Percentiles rank a stretch among this genome's conserved stretches.
Evolutionary conservation across 495 filamentous ascomycete genomes (phyloP).

Genomic region (Elasticomyces elasticus): DNA sequence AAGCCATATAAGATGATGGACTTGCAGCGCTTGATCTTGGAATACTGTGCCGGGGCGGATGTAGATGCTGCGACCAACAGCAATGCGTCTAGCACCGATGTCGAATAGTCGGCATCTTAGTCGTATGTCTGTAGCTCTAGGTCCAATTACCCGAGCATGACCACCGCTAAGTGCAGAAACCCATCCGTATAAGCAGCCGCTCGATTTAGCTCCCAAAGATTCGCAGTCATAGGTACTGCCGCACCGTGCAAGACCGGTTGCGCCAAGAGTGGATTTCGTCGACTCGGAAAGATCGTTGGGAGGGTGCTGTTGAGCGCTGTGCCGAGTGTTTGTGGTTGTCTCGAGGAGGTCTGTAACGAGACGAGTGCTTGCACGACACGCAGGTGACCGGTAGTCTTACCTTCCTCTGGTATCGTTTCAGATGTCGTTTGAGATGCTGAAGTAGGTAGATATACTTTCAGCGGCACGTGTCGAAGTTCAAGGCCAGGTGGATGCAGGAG

Average conservation of each 20-base stretch:
- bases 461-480: conserved; percentile 68
- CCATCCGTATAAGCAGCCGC: conserved; percentile 83
- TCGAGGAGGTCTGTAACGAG: conserved; percentile 24
- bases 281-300: conserved; percentile 78
- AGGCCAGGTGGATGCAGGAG: conserved; percentile 65
- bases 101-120: not conserved
- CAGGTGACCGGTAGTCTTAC: conserved; percentile 38
- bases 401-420: conserved; percentile 28
- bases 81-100: too few relatives aligned
- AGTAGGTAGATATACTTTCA: conserved; percentile 81
- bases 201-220: conserved; percentile 74
- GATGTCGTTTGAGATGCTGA: conserved; percentile 29
- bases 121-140: not conserved
- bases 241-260: conserved; percentile 82
- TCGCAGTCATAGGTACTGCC: conserved; percentile 68
- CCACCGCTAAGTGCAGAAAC: conserved; percentile 76
- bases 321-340: conserved; percentile 69
- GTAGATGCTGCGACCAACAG: too few relatives aligned
- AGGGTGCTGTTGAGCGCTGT: conserved; percentile 65
- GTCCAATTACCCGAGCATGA: conserved; percentile 49
- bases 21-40: conserved; percentile 55
- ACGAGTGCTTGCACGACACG: conserved; percentile 34
- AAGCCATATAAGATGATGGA: conserved; percentile 70
- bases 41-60: conserved; percentile 40
- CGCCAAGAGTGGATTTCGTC: conserved; percentile 78